Evolutionary conservation across 257 asterid species (phyloP).

Genomic region (Misopates orontium): DNA sequence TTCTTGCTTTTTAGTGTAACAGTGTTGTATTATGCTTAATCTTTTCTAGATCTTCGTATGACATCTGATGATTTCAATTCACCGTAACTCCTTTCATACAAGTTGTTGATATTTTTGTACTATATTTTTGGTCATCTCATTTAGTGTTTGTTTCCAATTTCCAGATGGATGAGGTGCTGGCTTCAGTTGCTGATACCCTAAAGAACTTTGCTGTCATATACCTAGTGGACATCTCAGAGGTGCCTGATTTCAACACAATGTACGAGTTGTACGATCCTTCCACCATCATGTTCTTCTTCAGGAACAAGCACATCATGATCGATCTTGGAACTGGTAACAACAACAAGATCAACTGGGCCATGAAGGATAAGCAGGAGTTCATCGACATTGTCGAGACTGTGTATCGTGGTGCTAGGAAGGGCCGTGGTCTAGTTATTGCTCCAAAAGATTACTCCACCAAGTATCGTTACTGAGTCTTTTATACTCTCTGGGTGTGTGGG

Average conservation of each 20-base stretch:
- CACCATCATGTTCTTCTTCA: conserved; percentile 87
- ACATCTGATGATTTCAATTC: too few relatives aligned
- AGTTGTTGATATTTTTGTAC: too few relatives aligned
- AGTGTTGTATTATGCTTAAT: too few relatives aligned
- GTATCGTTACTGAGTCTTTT: conserved; percentile 59
- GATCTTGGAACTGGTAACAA: conserved; percentile 97
- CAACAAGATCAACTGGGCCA: conserved; percentile 96
- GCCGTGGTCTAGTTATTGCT: conserved; percentile 96
- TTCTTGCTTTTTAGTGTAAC: too few relatives aligned
- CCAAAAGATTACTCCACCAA: conserved; percentile 99
- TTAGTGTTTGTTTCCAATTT: conserved; percentile 12
- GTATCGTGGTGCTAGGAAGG: conserved; percentile 94
- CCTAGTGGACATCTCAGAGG: conserved; percentile 83
- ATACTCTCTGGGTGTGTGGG: not conserved
- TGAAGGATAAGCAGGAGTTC: conserved; percentile 96
- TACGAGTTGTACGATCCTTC: conserved; percentile 94
- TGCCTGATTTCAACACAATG: conserved; percentile 95
- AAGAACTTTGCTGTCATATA: conserved; percentile 89
- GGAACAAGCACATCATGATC: conserved; percentile 98
- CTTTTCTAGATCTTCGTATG: too few relatives aligned
- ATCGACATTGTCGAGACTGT: conserved; percentile 95
- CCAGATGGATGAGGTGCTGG: conserved; percentile 87
- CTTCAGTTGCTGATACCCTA: conserved; percentile 84
- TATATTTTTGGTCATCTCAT: conserved; percentile 1
- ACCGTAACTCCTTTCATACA: too few relatives aligned